phyloP scores from a whole-genome alignment of 108 stramenopile species.

The Nitzschia sp. region DNA sequence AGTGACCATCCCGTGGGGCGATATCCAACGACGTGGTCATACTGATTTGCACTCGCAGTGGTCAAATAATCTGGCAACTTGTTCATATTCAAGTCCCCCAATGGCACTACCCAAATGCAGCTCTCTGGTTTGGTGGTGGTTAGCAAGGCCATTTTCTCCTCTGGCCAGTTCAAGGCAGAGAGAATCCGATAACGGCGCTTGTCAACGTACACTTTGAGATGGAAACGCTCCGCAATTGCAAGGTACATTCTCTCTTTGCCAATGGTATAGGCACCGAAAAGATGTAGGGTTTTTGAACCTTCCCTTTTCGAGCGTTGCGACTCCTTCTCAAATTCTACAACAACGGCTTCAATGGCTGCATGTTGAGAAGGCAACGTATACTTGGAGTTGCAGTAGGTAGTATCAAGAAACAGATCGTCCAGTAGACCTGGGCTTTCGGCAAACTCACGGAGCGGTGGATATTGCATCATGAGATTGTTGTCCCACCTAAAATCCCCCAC shows the following conservation, averaged over 20 bases:
- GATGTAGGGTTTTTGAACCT: constrained; percentile 55
- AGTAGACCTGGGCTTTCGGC: constrained; percentile 16
- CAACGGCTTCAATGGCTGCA: constrained; percentile 52
- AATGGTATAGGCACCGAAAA: constrained; percentile 94
- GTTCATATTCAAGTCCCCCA: constrained; percentile 83
- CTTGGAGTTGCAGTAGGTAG: constrained; percentile 74
- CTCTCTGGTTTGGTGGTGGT: constrained; percentile 63
- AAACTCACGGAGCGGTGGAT: constrained; percentile 40
- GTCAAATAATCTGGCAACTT: constrained; percentile 61
- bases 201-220: constrained; percentile 83
- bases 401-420: constrained; percentile 71
- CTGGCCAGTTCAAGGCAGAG: constrained; percentile 61
- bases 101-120: constrained; percentile 78
- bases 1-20: constrained; percentile 76
- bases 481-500: constrained; percentile 77
- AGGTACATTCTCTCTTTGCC: constrained; percentile 92
- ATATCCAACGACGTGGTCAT: constrained; percentile 61
- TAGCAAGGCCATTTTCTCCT: constrained; percentile 57
- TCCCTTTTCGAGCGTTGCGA: constrained; percentile 35
- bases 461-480: constrained; percentile 49
- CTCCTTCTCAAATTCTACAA: constrained; percentile 54
- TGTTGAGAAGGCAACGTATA: constrained; percentile 57
- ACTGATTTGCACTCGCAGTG: constrained; percentile 41
- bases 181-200: constrained; percentile 63
- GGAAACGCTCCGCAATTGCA: constrained; percentile 69